Percentiles rank a stretch among this genome's conserved stretches.
Evolutionary conservation across 1,139 yeast genomes (phyloP).

Genomic region (Blastobotrys illinoisensis): DNA sequence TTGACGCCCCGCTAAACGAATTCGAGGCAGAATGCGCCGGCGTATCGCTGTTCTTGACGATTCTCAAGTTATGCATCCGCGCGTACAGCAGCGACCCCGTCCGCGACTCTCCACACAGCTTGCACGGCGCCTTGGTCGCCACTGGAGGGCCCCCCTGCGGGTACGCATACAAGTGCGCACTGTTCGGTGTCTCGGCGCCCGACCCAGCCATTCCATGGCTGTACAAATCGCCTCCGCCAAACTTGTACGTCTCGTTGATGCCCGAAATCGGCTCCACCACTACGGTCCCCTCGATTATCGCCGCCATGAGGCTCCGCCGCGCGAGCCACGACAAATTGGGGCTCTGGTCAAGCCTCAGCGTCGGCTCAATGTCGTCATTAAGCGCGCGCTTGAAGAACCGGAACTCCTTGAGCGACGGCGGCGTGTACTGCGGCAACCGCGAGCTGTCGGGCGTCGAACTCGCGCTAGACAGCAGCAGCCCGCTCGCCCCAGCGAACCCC

Average conservation of each 20-base stretch:
- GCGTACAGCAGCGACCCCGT: constrained; percentile 69
- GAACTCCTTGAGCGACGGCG: constrained; percentile 42
- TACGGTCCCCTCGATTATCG: constrained; percentile 74
- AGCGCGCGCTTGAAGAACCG: constrained; percentile 61
- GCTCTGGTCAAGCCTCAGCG: constrained; percentile 53
- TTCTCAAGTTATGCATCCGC: constrained; percentile 62
- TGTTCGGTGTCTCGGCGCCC: constrained; percentile 22
- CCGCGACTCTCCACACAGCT: constrained; percentile 75
- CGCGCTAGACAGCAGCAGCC: neutral
- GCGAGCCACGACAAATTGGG: constrained; percentile 58
- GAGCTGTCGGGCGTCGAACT: neutral
- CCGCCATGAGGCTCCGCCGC: constrained; percentile 54
- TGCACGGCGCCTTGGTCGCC: constrained; percentile 69
- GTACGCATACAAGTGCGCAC: constrained; percentile 33
- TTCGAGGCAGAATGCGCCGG: constrained; percentile 8
- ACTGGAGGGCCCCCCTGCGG: constrained; percentile 55
- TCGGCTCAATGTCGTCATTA: constrained; percentile 75
- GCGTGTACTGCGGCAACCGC: constrained; percentile 6
- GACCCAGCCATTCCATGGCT: constrained; percentile 37
- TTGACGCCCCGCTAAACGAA: constrained; percentile 2
- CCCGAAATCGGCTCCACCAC: constrained; percentile 85
- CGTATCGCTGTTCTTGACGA: constrained; percentile 16
- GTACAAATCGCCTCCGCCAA: constrained; percentile 10
- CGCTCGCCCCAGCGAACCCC: neutral
- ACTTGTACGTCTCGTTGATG: constrained; percentile 51